These are phyloP conservation scores for Caryopteris hybrid DNA, from an alignment of 305 asterid genomes.

Conservation along the genomic window DNA sequence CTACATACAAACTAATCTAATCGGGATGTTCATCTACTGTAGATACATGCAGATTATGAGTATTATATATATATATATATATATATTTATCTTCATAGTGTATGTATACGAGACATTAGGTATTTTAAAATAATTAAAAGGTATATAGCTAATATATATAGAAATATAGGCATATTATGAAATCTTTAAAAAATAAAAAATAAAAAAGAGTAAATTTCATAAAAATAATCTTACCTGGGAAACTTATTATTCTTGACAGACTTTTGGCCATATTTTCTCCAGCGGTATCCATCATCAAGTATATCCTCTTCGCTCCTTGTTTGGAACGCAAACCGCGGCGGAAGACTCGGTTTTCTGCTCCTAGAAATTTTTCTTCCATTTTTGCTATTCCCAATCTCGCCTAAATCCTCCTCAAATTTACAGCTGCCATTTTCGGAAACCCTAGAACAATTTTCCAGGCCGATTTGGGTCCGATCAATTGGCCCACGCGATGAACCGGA, in stretches of 20 bases:
- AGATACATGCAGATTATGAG: too few relatives aligned
- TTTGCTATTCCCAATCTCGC: background rate
- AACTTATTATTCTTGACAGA: slow-evolving; percentile 54
- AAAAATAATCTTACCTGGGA: slow-evolving; percentile 32
- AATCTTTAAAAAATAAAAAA: background rate
- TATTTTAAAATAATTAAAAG: too few relatives aligned
- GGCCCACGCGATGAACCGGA: background rate
- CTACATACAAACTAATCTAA: background rate
- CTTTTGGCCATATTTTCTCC: slow-evolving; percentile 74
- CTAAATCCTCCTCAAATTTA: background rate
- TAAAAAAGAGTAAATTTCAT: background rate
- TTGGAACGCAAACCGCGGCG: slow-evolving; percentile 44
- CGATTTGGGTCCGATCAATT: slow-evolving; percentile 2
- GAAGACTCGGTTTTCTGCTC: slow-evolving; percentile 16
- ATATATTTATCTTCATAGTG: too few relatives aligned
- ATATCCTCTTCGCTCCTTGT: slow-evolving; percentile 60
- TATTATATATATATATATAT: too few relatives aligned
- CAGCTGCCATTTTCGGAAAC: background rate
- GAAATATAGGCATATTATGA: too few relatives aligned
- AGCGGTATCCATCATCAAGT: slow-evolving; percentile 68
- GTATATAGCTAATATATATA: too few relatives aligned
- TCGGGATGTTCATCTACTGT: too few relatives aligned
- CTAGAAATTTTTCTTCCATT: slow-evolving; percentile 7
- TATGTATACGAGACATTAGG: too few relatives aligned
- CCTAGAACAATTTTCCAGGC: background rate